Evolutionary conservation across 106 monocot species (phyloP).

Genomic region (Iris macrosiphon): DNA sequence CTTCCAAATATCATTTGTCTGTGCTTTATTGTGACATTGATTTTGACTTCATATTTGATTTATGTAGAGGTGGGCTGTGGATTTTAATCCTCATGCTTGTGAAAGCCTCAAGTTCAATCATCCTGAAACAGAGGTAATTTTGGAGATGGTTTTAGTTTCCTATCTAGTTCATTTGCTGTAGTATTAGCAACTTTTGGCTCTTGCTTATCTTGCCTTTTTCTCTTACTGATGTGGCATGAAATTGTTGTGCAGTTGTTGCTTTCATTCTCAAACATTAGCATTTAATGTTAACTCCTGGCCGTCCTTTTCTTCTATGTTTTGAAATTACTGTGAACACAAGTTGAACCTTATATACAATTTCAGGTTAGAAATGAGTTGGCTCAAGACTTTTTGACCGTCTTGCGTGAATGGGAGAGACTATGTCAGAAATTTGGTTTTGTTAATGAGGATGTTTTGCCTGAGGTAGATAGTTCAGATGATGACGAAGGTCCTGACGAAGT

Average conservation of each 20-base stretch:
- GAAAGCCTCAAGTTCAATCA: slow-evolving; percentile 22
- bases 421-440: slow-evolving; percentile 11
- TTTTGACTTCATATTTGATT: neutral
- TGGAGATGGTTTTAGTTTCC: too few relatives aligned
- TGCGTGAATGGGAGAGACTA: slow-evolving; percentile 52
- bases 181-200: too few relatives aligned
- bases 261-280: too few relatives aligned
- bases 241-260: too few relatives aligned
- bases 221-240: too few relatives aligned
- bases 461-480: slow-evolving; percentile 38
- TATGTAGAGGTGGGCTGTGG: slow-evolving; percentile 24
- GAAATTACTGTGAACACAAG: too few relatives aligned
- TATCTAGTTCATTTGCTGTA: too few relatives aligned
- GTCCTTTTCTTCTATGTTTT: too few relatives aligned
- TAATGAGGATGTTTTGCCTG: neutral
- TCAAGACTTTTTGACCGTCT: slow-evolving; percentile 60
- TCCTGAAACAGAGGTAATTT: slow-evolving; percentile 12
- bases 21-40: neutral
- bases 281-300: too few relatives aligned
- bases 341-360: too few relatives aligned
- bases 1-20: too few relatives aligned
- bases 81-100: slow-evolving; percentile 18
- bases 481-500: slow-evolving; percentile 12
- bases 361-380: slow-evolving; percentile 93
- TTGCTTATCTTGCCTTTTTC: too few relatives aligned